Evolutionary conservation across 768 basidiomycete genomes (phyloP), one percentile per base, ranked within the genome.

Genomic region (Porphyrellus cyaneotinctus): DNA sequence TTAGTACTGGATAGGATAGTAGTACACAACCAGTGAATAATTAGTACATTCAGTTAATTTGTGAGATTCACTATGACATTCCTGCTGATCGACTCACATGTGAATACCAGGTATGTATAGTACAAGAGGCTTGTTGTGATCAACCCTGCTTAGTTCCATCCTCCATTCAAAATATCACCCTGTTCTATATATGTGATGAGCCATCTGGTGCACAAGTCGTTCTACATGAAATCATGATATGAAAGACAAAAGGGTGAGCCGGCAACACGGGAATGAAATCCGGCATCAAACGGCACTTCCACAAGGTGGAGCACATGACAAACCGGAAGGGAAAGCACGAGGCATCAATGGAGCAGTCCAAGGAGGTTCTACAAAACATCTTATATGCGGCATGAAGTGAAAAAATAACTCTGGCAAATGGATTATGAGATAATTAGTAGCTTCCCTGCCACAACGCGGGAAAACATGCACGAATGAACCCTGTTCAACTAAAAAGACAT

Each of bases 261-360:
- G 31, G 42, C 49, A 37, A 13, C 32, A 55, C 62, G 62, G 61
- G 62, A 60, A 64, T 61, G 62, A 63, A 50, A 23, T 17, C 43
- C 23, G 11, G 23, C 32, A 32, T 42, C 39, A 17, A 47, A 17
- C 26, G 35, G 22, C 22, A 47, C 4, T 38, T 15, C 43, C 30
- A 47, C 8, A 24, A 18, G n/a, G 60, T 43, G 32, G 56, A 33
- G 39, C 26, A 26, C 14, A 35, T 43, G 17, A 38, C 23, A 23
- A 22, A 37, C 3, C 17, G 38, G 30, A 14, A 38, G 18, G 22
- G 6, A 41, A 18, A 30, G 35, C 47, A 31, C 43, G 51, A 47
- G n/a, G 30, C 30, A 11, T 52, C 52, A 33, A 52, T 57, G 46
- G 32, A 20, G 30, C 23, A 28, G 58, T 58, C 38, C 59, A 52